phyloP scores from a whole-genome alignment of 176 grass and related monocot genomes.

The Cenchrus americanus region DNA sequence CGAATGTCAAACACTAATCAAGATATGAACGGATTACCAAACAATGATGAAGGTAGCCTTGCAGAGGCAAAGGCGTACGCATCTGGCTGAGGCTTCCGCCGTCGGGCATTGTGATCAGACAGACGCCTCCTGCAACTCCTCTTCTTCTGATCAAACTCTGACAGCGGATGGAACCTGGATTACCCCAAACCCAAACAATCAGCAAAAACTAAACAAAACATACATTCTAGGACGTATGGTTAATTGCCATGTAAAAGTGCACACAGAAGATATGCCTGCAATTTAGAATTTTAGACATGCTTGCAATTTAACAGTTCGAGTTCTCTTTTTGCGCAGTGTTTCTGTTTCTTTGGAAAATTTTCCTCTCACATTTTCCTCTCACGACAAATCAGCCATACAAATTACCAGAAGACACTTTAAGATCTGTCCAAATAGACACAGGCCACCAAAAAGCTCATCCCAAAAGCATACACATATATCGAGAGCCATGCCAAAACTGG shows the following conservation, averaged over 20 bases:
- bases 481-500: conserved; percentile 47
- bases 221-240: not conserved
- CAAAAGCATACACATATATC: conserved; percentile 31
- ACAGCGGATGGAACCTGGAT: conserved; percentile 74
- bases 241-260: conserved; percentile 22
- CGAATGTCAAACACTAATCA: not conserved
- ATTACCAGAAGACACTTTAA: too few species aligned
- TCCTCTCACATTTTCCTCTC: too few species aligned
- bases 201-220: conserved; percentile 18
- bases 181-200: conserved; percentile 40
- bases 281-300: not conserved
- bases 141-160: conserved; percentile 85
- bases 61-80: conserved; percentile 48
- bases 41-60: conserved; percentile 54
- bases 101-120: conserved; percentile 80
- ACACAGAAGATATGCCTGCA: conserved; percentile 14
- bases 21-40: conserved; percentile 49
- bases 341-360: too few species aligned
- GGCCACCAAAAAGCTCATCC: conserved; percentile 13
- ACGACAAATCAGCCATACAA: too few species aligned
- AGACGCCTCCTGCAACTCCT: conserved; percentile 82
- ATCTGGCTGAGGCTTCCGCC: conserved; percentile 68
- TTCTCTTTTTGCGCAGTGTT: too few species aligned
- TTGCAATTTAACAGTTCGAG: too few species aligned
- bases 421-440: conserved; percentile 15